phyloP scores from a whole-genome alignment of 805 yeast species.

The Sugiyamaella lignohabitans region DNA sequence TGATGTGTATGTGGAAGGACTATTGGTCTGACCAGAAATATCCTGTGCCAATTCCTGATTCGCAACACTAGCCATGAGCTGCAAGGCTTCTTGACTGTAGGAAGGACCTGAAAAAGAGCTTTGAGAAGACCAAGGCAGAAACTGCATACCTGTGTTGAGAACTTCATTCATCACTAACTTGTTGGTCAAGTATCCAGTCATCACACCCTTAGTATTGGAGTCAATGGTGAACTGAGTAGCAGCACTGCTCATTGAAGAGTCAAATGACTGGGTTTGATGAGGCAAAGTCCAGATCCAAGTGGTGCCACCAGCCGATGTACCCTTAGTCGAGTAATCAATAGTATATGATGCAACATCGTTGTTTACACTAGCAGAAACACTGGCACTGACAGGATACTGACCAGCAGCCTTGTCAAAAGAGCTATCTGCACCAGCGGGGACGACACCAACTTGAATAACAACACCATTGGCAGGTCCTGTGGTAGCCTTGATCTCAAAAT shows the following conservation, averaged over 20 bases:
- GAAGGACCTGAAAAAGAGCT: constrained; percentile 38
- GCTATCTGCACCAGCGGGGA: constrained; percentile 31
- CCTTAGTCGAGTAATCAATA: constrained; percentile 44
- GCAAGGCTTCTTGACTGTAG: constrained; percentile 34
- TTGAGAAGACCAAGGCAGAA: constrained; percentile 52
- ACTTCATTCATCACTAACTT: constrained; percentile 31
- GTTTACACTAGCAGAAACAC: constrained; percentile 41
- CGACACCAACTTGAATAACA: constrained; percentile 54
- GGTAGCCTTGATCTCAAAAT: constrained; percentile 34
- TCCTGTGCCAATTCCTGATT: constrained; percentile 49
- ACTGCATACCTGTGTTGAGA: constrained; percentile 41
- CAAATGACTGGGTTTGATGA: constrained; percentile 50
- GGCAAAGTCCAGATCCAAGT: constrained; percentile 58
- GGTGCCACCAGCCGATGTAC: constrained; percentile 39
- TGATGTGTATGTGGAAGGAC: constrained; percentile 83
- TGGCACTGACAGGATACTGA: constrained; percentile 47
- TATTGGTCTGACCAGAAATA: constrained; percentile 49
- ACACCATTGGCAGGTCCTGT: constrained; percentile 38
- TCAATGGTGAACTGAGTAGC: constrained; percentile 34
- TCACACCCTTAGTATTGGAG: constrained; percentile 44
- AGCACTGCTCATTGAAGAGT: constrained; percentile 26
- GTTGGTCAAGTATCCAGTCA: constrained; percentile 33
- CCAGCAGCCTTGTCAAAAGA: constrained; percentile 65
- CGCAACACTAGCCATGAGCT: constrained; percentile 43
- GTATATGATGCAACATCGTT: constrained; percentile 45